phyloP scores from a whole-genome alignment of 139 green algal genomes.

The Asterochloris erici region DNA sequence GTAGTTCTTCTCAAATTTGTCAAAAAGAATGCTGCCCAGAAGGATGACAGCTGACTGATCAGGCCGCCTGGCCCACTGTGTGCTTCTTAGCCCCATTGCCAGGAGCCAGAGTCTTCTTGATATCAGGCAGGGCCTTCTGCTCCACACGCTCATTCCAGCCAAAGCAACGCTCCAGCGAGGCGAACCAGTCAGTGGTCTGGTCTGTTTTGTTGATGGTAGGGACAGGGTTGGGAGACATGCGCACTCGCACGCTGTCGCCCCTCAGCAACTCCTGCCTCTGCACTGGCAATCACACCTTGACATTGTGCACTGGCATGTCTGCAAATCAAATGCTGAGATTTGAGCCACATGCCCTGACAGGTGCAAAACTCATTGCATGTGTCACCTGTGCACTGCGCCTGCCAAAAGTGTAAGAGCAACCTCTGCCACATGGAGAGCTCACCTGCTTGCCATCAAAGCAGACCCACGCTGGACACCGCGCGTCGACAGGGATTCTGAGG shows the following conservation, averaged over 20 bases:
- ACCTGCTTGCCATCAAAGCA: slow-evolving; percentile 93
- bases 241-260: slow-evolving; percentile 79
- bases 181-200: slow-evolving; percentile 94
- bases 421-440: too few relatives aligned
- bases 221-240: slow-evolving; percentile 91
- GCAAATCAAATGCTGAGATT: too few relatives aligned
- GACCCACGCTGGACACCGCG: slow-evolving; percentile 82
- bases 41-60: too few relatives aligned
- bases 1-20: too few relatives aligned
- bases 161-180: slow-evolving; percentile 85
- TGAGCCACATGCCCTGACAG: too few relatives aligned
- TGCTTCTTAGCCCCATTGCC: not conserved
- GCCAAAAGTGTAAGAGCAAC: too few relatives aligned
- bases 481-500: slow-evolving; percentile 73
- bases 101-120: not conserved
- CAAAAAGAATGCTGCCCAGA: too few relatives aligned
- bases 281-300: not conserved
- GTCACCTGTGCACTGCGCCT: too few relatives aligned
- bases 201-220: slow-evolving; percentile 94
- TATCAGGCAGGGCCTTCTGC: slow-evolving; percentile 60
- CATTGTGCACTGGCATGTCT: too few relatives aligned
- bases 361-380: too few relatives aligned
- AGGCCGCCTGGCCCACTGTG: too few relatives aligned
- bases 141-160: slow-evolving; percentile 79
- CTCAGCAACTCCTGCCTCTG: slow-evolving; percentile 64